Evolutionary conservation across 2,329 filamentous ascomycete genomes (phyloP).

Genomic region (Talaromyces pinophilus): DNA sequence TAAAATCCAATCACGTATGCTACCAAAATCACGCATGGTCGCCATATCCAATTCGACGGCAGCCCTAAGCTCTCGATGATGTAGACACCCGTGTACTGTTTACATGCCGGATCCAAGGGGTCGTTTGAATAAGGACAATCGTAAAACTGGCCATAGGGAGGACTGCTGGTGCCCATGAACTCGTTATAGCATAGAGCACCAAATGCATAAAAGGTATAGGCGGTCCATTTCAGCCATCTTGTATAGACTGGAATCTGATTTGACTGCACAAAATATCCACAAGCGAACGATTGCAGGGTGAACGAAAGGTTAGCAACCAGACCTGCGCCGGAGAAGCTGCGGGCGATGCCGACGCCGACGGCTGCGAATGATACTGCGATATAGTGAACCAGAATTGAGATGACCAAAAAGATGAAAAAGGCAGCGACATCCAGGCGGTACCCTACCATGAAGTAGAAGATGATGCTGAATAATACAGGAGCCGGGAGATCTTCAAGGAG

Average conservation of each 20-base stretch:
- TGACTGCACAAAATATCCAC: constrained; percentile 74
- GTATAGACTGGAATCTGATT: constrained; percentile 74
- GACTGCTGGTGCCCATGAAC: constrained; percentile 52
- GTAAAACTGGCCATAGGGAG: constrained; percentile 64
- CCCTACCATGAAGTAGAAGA: constrained; percentile 78
- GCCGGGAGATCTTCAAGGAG: constrained; percentile 72
- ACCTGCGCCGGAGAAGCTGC: constrained; percentile 70
- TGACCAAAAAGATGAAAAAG: constrained; percentile 71
- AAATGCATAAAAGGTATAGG: constrained; percentile 60
- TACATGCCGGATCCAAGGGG: constrained; percentile 64
- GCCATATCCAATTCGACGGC: constrained; percentile 65
- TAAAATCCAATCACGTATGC: constrained; percentile 67
- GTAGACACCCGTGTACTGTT: constrained; percentile 67
- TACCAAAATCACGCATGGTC: constrained; percentile 64
- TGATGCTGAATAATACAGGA: constrained; percentile 67
- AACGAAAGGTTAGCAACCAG: constrained; percentile 71
- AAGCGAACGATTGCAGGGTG: constrained; percentile 72
- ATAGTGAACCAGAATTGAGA: constrained; percentile 70
- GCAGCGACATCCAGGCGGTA: constrained; percentile 64
- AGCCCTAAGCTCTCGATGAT: constrained; percentile 70
- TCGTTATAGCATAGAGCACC: constrained; percentile 72
- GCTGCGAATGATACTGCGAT: constrained; percentile 72
- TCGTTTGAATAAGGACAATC: constrained; percentile 67
- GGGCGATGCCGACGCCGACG: constrained; percentile 63
- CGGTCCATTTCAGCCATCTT: constrained; percentile 67